phyloP scores from a whole-genome alignment of 2,329 filamentous ascomycete genomes.

The Fusarium multiceps region DNA sequence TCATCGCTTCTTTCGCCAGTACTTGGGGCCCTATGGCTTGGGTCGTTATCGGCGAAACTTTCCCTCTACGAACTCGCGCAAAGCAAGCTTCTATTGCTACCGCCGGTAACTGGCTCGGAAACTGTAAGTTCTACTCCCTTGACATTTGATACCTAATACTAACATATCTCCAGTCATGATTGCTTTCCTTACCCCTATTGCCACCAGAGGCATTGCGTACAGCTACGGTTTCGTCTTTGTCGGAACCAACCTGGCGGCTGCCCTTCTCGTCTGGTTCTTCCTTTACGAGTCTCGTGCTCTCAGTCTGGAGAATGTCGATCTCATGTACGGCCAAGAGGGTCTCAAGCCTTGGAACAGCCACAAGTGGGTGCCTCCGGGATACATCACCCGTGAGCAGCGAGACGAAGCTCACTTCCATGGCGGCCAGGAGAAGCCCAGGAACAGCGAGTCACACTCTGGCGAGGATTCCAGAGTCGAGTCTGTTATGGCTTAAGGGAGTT shows the following conservation, averaged over 20 bases:
- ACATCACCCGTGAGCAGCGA: constrained; percentile 54
- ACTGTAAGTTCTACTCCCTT: constrained; percentile 55
- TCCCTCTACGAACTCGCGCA: constrained; percentile 66
- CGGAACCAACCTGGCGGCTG: constrained; percentile 68
- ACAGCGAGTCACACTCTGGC: constrained; percentile 39
- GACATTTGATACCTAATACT: background rate
- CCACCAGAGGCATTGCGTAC: constrained; percentile 70
- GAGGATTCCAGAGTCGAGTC: constrained; percentile 35
- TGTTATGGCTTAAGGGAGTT: constrained; percentile 28
- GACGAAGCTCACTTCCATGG: constrained; percentile 46
- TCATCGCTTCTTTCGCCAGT: constrained; percentile 76
- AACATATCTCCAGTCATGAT: constrained; percentile 61
- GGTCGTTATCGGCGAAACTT: constrained; percentile 75
- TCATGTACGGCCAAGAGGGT: constrained; percentile 70
- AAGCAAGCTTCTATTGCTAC: constrained; percentile 67
- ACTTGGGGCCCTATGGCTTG: constrained; percentile 79
- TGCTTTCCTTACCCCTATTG: constrained; percentile 75
- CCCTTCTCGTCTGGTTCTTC: constrained; percentile 74
- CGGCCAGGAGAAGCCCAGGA: constrained; percentile 40
- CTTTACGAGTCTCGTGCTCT: constrained; percentile 73
- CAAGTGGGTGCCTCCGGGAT: constrained; percentile 63
- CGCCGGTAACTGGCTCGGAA: constrained; percentile 68
- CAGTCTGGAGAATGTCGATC: constrained; percentile 77
- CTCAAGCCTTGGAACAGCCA: constrained; percentile 71
- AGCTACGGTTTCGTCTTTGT: constrained; percentile 74